Evolutionary conservation across 2,329 filamentous ascomycete genomes (phyloP).

Genomic region (Sphaerostilbella broomeana): DNA sequence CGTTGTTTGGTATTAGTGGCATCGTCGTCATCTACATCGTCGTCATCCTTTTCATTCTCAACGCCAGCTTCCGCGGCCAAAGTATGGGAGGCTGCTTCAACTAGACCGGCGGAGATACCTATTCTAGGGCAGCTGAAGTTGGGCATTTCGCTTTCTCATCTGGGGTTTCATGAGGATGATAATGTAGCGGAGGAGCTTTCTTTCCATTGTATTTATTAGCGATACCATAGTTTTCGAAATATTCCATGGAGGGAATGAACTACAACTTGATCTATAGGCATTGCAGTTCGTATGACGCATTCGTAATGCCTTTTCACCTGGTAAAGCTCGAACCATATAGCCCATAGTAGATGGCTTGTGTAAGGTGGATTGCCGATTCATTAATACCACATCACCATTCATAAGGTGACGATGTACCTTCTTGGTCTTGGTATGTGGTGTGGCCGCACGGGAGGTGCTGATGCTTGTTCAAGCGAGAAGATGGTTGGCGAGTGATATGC

Average conservation of each 20-base stretch:
- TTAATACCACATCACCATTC: slow-evolving; percentile 93
- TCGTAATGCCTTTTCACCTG: slow-evolving; percentile 92
- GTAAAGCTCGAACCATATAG: slow-evolving; percentile 84
- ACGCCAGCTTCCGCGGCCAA: slow-evolving; percentile 28
- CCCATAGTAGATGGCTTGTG: slow-evolving; percentile 99
- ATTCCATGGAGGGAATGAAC: slow-evolving; percentile 81
- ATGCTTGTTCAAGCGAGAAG: slow-evolving; percentile 77
- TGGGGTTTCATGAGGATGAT: slow-evolving; percentile 66
- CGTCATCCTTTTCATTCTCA: slow-evolving; percentile 57
- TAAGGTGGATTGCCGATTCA: slow-evolving; percentile 97
- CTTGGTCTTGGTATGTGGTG: too few relatives aligned
- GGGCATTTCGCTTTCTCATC: slow-evolving; percentile 70
- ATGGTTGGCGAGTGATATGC: slow-evolving; percentile 87
- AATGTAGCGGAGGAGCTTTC: slow-evolving; percentile 67
- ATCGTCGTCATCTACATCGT: slow-evolving; percentile 72
- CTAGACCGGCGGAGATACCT: slow-evolving; percentile 45
- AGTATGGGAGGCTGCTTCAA: slow-evolving; percentile 42
- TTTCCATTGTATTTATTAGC: slow-evolving; percentile 66
- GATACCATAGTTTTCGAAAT: slow-evolving; percentile 80
- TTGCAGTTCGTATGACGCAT: slow-evolving; percentile 99
- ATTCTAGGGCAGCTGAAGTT: slow-evolving; percentile 74
- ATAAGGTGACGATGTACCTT: slow-evolving; percentile 95
- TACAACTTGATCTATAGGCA: slow-evolving; percentile 82
- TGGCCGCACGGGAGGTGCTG: slow-evolving; percentile 63
- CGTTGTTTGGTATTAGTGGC: slow-evolving; percentile 67